These are phyloP conservation scores for Porodaedalea pini DNA, from an alignment of 1,284 basidiomycete species.

Conservation along the genomic window DNA sequence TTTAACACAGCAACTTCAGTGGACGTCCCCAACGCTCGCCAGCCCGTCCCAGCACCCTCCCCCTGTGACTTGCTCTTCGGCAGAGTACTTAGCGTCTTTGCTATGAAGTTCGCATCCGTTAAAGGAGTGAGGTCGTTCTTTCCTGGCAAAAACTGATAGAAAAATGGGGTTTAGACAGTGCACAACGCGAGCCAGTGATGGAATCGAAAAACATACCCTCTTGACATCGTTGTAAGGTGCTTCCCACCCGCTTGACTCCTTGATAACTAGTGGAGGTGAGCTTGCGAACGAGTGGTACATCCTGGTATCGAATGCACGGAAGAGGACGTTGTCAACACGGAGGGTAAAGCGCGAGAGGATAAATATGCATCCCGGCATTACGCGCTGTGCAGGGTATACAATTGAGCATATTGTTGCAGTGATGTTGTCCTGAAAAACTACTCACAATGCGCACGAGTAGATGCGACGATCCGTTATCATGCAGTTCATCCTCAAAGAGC, in stretches of 20 bases:
- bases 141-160: conserved; percentile 64
- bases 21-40: conserved; percentile 69
- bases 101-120: conserved; percentile 86
- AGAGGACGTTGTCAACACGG: conserved; percentile 93
- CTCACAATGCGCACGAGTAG: conserved; percentile 83
- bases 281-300: conserved; percentile 82
- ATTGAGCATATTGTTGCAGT: background rate
- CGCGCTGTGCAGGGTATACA: conserved; percentile 55
- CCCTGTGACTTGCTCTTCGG: conserved; percentile 56
- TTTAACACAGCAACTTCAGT: conserved; percentile 35
- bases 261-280: conserved; percentile 59
- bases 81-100: conserved; percentile 67
- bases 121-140: conserved; percentile 86
- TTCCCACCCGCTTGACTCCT: conserved; percentile 88
- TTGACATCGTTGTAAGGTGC: conserved; percentile 82
- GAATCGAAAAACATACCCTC: conserved; percentile 45
- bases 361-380: conserved; percentile 97
- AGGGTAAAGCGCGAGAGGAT: conserved; percentile 90
- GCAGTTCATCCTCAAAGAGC: conserved; percentile 90
- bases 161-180: conserved; percentile 1
- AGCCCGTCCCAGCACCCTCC: conserved; percentile 65
- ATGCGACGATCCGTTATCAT: conserved; percentile 88
- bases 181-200: background rate
- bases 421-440: conserved; percentile 19
- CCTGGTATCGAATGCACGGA: conserved; percentile 87